These are phyloP conservation scores for Leccinum aurantiacum DNA, from an alignment of 768 basidiomycete genomes.

Conservation along the genomic window DNA sequence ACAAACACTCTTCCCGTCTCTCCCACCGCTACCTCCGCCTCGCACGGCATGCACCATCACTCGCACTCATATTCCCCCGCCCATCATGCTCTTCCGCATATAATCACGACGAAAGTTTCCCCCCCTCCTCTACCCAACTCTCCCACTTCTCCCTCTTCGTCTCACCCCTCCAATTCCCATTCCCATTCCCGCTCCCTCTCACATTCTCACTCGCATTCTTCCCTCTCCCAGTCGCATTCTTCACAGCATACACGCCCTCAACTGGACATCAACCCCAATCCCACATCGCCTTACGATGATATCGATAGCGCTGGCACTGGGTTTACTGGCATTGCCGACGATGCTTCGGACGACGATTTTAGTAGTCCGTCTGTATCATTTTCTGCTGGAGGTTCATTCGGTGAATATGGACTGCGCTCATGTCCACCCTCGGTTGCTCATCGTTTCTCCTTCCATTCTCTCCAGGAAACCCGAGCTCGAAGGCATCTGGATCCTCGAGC, in stretches of 20 bases:
- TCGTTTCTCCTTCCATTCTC: neutral
- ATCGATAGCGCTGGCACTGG: slow-evolving; percentile 46
- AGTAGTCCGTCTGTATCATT: slow-evolving; percentile 20
- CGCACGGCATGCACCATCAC: slow-evolving; percentile 26
- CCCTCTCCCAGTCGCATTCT: slow-evolving; percentile 21
- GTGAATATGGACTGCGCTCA: neutral
- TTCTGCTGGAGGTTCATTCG: slow-evolving; percentile 7
- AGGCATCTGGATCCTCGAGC: slow-evolving; percentile 17
- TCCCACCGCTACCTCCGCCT: neutral
- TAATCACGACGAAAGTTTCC: slow-evolving; percentile 33
- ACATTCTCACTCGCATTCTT: slow-evolving; percentile 24
- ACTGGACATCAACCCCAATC: slow-evolving; percentile 31
- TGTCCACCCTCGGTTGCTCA: neutral
- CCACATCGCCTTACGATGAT: slow-evolving; percentile 53
- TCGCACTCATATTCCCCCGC: slow-evolving; percentile 27
- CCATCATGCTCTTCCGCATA: slow-evolving; percentile 23
- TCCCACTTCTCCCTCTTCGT: slow-evolving; percentile 25
- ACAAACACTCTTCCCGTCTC: slow-evolving; percentile 43
- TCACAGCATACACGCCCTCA: slow-evolving; percentile 20
- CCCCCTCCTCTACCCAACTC: slow-evolving; percentile 29
- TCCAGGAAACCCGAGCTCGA: slow-evolving; percentile 14
- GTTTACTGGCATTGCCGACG: slow-evolving; percentile 22
- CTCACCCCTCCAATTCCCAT: slow-evolving; percentile 24
- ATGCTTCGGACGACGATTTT: slow-evolving; percentile 28
- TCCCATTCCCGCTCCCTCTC: slow-evolving; percentile 20